Percentiles rank a stretch among this genome's conserved stretches.
Conservation (phyloP, 2,329 filamentous ascomycete genomes). For the Lasiodiplodia hormozganensis region DNA sequence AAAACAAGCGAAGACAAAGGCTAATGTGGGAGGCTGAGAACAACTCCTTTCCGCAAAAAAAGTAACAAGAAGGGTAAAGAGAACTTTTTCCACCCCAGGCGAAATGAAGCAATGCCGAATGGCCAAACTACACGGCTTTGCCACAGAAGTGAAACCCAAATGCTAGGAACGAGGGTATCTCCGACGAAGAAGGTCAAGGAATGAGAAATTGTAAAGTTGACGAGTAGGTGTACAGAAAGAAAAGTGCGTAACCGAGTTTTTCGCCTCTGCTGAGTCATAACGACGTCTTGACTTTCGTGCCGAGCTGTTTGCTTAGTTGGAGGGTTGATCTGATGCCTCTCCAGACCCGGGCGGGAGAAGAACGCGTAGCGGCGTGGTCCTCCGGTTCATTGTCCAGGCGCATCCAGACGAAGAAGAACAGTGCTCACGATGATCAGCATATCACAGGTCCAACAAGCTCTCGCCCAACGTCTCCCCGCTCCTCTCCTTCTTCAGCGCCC, state of each 20-base stretch:
- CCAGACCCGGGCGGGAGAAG: no score
- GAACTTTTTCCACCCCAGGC: background rate
- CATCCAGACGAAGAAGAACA: background rate
- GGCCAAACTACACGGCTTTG: background rate
- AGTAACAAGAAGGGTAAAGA: background rate
- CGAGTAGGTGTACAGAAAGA: background rate
- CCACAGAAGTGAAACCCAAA: background rate
- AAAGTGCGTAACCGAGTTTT: background rate
- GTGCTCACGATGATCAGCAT: background rate
- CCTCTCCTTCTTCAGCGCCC: constrained; percentile 8
- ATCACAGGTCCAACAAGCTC: constrained; percentile 26
- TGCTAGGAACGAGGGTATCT: background rate
- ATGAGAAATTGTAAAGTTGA: background rate
- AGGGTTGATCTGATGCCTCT: no score
- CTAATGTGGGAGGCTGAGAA: background rate
- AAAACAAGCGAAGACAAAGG: background rate
- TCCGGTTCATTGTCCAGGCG: background rate
- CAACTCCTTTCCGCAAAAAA: background rate
- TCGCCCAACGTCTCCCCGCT: constrained; percentile 25
- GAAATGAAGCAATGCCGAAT: background rate
- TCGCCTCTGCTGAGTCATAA: background rate
- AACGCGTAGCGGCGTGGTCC: background rate
- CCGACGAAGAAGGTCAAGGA: background rate
- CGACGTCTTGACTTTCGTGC: no score
- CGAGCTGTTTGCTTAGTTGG: no score